Evolutionary conservation across 345 rosid genomes (phyloP).

Genomic region (Aquilaria yunnanensis): DNA sequence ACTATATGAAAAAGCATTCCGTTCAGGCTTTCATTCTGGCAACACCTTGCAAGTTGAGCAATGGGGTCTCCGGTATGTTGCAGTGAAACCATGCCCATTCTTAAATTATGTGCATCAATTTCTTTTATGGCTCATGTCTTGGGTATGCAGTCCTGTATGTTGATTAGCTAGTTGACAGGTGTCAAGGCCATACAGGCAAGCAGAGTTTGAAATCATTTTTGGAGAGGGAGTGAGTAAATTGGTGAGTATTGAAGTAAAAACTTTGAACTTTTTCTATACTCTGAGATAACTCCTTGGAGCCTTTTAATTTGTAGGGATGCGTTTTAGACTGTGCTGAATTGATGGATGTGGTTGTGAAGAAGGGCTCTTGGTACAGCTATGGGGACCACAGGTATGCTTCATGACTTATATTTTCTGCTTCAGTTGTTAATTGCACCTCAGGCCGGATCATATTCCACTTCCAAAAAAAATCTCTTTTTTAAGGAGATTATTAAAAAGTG

Average conservation of each 20-base stretch:
- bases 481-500: too few relatives aligned
- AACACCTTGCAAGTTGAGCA: too few relatives aligned
- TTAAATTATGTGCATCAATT: too few relatives aligned
- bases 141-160: too few relatives aligned
- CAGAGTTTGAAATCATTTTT: constrained; percentile 90
- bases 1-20: too few relatives aligned
- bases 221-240: constrained; percentile 95
- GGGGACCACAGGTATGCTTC: constrained; percentile 69
- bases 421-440: background rate
- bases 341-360: constrained; percentile 76
- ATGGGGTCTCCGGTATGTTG: too few relatives aligned
- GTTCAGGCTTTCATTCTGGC: too few relatives aligned
- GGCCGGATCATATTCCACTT: background rate
- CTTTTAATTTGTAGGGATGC: constrained; percentile 58
- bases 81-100: too few relatives aligned
- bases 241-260: constrained; percentile 38
- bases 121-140: too few relatives aligned
- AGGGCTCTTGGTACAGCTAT: constrained; percentile 96
- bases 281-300: background rate
- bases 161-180: constrained; percentile 34
- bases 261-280: constrained; percentile 1
- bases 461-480: too few relatives aligned
- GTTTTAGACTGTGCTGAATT: constrained; percentile 83
- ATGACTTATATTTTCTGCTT: constrained; percentile 6
- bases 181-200: constrained; percentile 93